Evolutionary conservation across 306 rosid species (phyloP), one percentile per base, ranked within the genome.

Genomic region (Medicago lupulina): DNA sequence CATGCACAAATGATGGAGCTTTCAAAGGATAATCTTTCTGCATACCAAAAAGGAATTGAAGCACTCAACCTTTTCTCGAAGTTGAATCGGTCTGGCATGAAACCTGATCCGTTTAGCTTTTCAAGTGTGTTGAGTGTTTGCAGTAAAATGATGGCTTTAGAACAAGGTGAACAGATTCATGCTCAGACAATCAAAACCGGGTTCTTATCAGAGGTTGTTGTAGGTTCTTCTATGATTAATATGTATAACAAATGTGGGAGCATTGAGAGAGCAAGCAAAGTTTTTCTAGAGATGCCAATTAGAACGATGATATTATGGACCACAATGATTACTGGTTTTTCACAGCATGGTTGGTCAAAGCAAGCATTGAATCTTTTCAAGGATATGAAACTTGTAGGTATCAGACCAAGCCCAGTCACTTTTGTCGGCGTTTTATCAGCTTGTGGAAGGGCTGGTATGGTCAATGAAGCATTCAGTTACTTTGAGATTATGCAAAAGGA

Each of bases 231-330:
- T 51, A 81, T 92, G 15, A 67, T 92, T 51, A 88, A 82, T 38
- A 95, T 95, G 98, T 92, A 95, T 68, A 90, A 81, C 54, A 95
- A 92, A 79, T 95, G 98, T 75, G 98, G 96, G 73, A 90, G 84
- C 78, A 85, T 87, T 28, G 93, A 95, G 84, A 85, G 77, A 70
- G 96, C 98, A 55, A 86, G 88, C 79, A 95, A 90, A 79, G 93
- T 89, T 70, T 95, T 95, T 51, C 63, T 95, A 8, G 97, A 95
- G 84, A 90, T 92, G 98, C 77, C 94, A 51, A 83, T 83, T 8
- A 90, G 97, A 82, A 95, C 97, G 71, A 62, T 92, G 89, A 86
- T 95, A 79, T 86, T 87, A 8, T 95, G 98, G 98, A 95, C 98
- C 73, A 85, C 96, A 17, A 87, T 95, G 93, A 92, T 92, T 54